These are phyloP conservation scores for Sarcodon sp. DNA, from an alignment of 768 basidiomycete genomes.

Conservation along the genomic window DNA sequence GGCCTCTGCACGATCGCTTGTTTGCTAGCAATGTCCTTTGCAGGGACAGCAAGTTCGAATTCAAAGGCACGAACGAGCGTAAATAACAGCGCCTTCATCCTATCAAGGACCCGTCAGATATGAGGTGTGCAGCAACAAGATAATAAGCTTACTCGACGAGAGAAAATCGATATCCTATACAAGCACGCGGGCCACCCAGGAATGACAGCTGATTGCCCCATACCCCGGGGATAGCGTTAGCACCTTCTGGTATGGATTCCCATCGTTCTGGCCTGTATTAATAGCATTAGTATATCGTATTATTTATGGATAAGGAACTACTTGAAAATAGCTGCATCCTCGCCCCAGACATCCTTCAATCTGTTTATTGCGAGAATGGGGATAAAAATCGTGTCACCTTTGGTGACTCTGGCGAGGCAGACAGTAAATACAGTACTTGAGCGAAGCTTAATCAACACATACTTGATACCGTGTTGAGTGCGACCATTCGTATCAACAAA, in stretches of 20 bases:
- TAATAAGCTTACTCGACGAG: slow-evolving; percentile 36
- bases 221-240: slow-evolving; percentile 37
- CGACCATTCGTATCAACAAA: slow-evolving; percentile 5
- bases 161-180: slow-evolving; percentile 57
- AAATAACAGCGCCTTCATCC: slow-evolving; percentile 22
- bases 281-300: neutral
- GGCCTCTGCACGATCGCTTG: slow-evolving; percentile 12
- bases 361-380: slow-evolving; percentile 19
- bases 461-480: neutral
- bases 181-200: slow-evolving; percentile 49
- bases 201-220: slow-evolving; percentile 51
- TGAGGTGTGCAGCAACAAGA: neutral
- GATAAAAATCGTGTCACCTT: slow-evolving; percentile 17
- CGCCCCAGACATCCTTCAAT: slow-evolving; percentile 19
- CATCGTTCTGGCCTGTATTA: slow-evolving; percentile 52
- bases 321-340: slow-evolving; percentile 23
- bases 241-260: slow-evolving; percentile 31
- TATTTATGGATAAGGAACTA: neutral
- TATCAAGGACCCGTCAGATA: neutral
- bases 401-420: slow-evolving; percentile 5
- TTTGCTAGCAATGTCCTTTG: slow-evolving; percentile 9
- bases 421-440: neutral
- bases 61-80: slow-evolving; percentile 17
- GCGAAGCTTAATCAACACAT: neutral
- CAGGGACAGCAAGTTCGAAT: slow-evolving; percentile 16